phyloP scores from a whole-genome alignment of 2,329 filamentous ascomycete species.

The Exophiala sideris region DNA sequence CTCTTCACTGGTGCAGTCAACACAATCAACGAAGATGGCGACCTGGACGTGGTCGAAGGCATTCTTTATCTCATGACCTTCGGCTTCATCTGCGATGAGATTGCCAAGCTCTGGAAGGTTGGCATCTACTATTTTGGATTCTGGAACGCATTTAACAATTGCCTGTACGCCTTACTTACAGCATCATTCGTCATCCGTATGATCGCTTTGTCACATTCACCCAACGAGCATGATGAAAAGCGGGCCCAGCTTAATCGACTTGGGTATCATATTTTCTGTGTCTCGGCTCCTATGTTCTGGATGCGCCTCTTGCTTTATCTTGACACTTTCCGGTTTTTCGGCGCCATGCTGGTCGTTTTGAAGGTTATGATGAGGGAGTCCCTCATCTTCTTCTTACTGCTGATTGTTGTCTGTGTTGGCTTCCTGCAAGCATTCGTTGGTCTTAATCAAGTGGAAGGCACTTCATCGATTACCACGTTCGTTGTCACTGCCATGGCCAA shows the following conservation, averaged over 20 bases:
- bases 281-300: conserved; percentile 96
- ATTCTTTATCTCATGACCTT: conserved; percentile 87
- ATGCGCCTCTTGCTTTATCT: conserved; percentile 86
- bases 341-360: conserved; percentile 94
- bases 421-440: conserved; percentile 95
- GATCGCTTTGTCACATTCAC: conserved; percentile 66
- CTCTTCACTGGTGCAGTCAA: conserved; percentile 92
- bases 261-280: conserved; percentile 91
- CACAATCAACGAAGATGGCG: conserved; percentile 80
- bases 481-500: conserved; percentile 67
- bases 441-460: conserved; percentile 76
- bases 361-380: conserved; percentile 95
- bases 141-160: conserved; percentile 92
- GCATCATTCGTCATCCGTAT: conserved; percentile 77
- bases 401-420: conserved; percentile 70
- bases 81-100: conserved; percentile 85
- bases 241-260: conserved; percentile 69
- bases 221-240: conserved; percentile 45
- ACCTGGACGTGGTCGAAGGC: conserved; percentile 78
- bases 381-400: conserved; percentile 90
- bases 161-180: conserved; percentile 74
- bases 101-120: conserved; percentile 88
- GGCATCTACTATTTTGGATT: conserved; percentile 88
- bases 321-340: conserved; percentile 92
- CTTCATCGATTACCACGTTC: conserved; percentile 48